Percentiles rank a stretch among this genome's conserved stretches.
phyloP scores from a whole-genome alignment of 2,329 filamentous ascomycete genomes.

The Berkeleyomyces basicola region DNA sequence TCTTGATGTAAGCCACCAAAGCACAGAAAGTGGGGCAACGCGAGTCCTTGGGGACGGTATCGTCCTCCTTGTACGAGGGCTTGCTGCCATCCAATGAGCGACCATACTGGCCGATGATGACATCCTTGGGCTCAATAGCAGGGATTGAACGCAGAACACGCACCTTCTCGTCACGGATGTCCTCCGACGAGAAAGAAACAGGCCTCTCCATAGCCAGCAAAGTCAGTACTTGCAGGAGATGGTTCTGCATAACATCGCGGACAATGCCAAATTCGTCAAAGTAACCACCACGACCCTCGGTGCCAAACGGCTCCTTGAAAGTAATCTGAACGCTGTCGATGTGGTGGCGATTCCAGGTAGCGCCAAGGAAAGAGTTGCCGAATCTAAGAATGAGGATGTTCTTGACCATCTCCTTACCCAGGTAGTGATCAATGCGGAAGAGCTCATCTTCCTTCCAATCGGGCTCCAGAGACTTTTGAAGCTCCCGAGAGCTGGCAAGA shows the following conservation, averaged over 20 bases:
- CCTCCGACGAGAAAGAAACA: conserved; percentile 94
- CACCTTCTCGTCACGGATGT: conserved; percentile 97
- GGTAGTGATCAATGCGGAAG: conserved; percentile 97
- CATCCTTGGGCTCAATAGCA: conserved; percentile 95
- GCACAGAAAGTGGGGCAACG: conserved; percentile 97
- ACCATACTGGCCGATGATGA: conserved; percentile 98
- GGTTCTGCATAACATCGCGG: conserved; percentile 99
- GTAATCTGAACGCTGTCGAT: conserved; percentile 99
- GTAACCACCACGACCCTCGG: conserved; percentile 92
- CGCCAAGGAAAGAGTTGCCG: conserved; percentile 95
- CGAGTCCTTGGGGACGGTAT: conserved; percentile 93
- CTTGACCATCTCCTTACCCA: conserved; percentile 99
- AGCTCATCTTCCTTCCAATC: conserved; percentile 99
- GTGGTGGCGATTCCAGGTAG: conserved; percentile 97
- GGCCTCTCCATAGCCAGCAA: conserved; percentile 95
- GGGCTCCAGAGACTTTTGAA: conserved; percentile 86
- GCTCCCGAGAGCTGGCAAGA: conserved; percentile 77
- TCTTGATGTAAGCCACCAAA: conserved; percentile 96
- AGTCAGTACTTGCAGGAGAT: conserved; percentile 89
- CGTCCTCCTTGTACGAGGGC: conserved; percentile 95
- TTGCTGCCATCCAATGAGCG: conserved; percentile 92
- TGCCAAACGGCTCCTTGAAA: conserved; percentile 98
- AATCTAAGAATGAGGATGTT: conserved; percentile 97
- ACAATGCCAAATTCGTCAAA: conserved; percentile 99
- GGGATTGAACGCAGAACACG: conserved; percentile 87